Conservation (phyloP, 768 basidiomycete genomes). For the Lactarius deliciosus region DNA sequence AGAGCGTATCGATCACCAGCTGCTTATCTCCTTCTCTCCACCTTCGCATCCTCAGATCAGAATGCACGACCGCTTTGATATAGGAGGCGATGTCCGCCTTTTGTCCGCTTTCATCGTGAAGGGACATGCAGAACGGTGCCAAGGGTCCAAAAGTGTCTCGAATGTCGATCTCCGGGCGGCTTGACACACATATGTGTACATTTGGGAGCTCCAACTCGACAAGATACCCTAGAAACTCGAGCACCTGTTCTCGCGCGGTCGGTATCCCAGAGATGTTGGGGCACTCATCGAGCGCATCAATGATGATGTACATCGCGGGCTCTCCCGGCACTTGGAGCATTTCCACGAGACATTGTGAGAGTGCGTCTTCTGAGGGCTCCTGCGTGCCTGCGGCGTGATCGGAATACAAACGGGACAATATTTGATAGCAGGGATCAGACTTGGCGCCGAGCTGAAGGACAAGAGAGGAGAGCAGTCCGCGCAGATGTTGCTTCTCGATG, state of each 20-base stretch:
- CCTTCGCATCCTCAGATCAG: not conserved
- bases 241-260: not conserved
- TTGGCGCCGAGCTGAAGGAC: too few relatives aligned
- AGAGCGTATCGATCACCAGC: slow-evolving; percentile 2
- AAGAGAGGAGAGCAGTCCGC: too few relatives aligned
- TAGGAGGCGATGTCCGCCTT: not conserved
- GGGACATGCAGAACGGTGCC: not conserved
- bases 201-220: not conserved
- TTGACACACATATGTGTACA: slow-evolving; percentile 7
- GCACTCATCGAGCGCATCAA: slow-evolving; percentile 19
- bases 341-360: slow-evolving; percentile 2
- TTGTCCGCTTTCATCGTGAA: slow-evolving; percentile 8
- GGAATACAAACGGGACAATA: too few relatives aligned
- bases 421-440: too few relatives aligned
- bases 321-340: slow-evolving; percentile 3
- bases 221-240: not conserved
- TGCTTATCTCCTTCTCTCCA: slow-evolving; percentile 5
- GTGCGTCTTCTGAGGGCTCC: not conserved
- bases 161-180: slow-evolving; percentile 15
- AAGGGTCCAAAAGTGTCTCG: not conserved
- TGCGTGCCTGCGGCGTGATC: too few relatives aligned
- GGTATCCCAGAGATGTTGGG: not conserved
- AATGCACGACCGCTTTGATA: not conserved
- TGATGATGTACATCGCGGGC: not conserved
- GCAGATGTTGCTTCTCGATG: too few relatives aligned